Conservation (phyloP, 257 asterid genomes). For the Prunella vulgaris region DNA sequence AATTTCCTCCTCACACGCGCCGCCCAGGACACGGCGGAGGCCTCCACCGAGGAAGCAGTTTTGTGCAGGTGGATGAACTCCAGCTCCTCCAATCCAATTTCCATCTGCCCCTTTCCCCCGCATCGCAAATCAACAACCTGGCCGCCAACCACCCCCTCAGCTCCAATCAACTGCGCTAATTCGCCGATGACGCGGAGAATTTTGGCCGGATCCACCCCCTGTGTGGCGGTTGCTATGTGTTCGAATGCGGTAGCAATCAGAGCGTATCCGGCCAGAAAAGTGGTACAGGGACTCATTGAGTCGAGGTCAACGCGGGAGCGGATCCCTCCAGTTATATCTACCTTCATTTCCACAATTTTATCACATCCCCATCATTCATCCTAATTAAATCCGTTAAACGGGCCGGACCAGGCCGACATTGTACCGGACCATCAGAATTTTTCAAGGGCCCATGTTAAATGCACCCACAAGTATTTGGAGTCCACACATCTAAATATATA, state of each 20-base stretch:
- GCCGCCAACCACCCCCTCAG: background rate
- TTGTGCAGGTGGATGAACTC: slow-evolving; percentile 6
- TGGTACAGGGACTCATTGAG: background rate
- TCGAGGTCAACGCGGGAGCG: background rate
- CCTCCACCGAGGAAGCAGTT: background rate
- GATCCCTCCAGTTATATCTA: no score
- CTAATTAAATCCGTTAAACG: no score
- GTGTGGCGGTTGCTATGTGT: background rate
- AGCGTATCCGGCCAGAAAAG: background rate
- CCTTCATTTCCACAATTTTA: no score
- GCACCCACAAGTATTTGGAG: no score
- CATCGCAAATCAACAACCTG: background rate
- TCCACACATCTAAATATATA: no score
- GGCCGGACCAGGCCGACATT: no score
- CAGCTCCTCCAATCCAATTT: background rate
- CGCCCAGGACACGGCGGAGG: background rate
- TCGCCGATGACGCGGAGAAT: slow-evolving; percentile 5
- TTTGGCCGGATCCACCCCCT: background rate
- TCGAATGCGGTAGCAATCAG: background rate
- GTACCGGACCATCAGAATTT: no score
- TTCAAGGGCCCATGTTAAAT: no score
- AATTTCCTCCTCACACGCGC: slow-evolving; percentile 1
- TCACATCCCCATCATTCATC: no score
- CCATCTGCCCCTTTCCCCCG: background rate
- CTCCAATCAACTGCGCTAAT: background rate